Evolutionary conservation across 441 rosid species (phyloP), one percentile per base, ranked within the genome.

Genomic region (Eugenia klotzschiana): DNA sequence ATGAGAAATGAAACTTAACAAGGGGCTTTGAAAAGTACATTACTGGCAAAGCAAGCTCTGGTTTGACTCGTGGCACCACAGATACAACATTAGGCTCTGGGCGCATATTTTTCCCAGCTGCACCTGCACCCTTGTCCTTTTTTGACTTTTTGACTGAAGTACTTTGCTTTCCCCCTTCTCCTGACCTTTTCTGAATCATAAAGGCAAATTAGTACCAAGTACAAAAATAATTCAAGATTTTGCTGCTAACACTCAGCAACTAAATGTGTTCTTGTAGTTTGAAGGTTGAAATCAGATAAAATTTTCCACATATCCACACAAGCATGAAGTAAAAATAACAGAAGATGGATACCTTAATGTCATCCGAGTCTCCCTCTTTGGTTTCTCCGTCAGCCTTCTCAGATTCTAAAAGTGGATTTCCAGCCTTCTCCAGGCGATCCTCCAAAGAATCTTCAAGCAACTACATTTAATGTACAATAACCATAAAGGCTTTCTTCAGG

Each of bases 391-490:
- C 96, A 22, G 90, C 88, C 88, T 96, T 94, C 82, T 97, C 98
- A 83, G 95, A 91, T 89, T 96, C 99, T 81, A 96, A 90, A 46
- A 89, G 94, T 80, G 92, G 87, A 87, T 90, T 90, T 41, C 96
- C 98, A 1, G 91, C 90, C 89, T 94, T 96, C 89, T 96, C 98
- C 82, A 96, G 90, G 85, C 93, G 94, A 77, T 93, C 98, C 90
- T 97, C 99, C 73, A 97, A 84, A 58, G 95, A 92, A 90, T 96
- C 98, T 89, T 97, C 99, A 56, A 97, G 99, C 89, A 96, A 89
- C 99, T 97, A 46, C 20, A 51, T 27, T 50, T n/a, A 51, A 54
- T 29, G 37, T 22, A 51, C 29, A 51, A 29, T 50, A 80, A 80
- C 40, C 15, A 1, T 50, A 51, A 52, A 33, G 41, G 41, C 37